Evolutionary conservation across 805 yeast species (phyloP).

Genomic region (Myxozyma udenii): DNA sequence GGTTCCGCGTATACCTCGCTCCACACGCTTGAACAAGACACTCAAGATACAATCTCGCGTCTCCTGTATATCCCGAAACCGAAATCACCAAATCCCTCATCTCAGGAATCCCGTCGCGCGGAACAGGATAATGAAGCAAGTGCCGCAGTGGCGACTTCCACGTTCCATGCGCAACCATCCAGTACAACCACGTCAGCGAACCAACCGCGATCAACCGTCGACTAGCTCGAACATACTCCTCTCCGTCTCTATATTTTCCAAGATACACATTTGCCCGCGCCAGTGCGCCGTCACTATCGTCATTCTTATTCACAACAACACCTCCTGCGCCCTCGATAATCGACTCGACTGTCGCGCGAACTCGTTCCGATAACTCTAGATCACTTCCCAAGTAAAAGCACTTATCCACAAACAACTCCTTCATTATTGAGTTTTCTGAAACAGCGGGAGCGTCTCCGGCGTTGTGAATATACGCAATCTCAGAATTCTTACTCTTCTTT

Average conservation of each 20-base stretch:
- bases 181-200: slow-evolving; percentile 71
- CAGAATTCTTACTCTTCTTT: neutral
- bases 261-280: slow-evolving; percentile 49
- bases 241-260: slow-evolving; percentile 62
- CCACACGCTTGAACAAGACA: slow-evolving; percentile 65
- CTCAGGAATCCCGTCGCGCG: slow-evolving; percentile 48
- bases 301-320: slow-evolving; percentile 48
- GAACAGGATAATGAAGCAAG: slow-evolving; percentile 68
- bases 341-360: slow-evolving; percentile 56
- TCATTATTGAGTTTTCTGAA: neutral
- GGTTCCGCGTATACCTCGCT: slow-evolving; percentile 66
- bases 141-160: slow-evolving; percentile 56
- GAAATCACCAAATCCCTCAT: slow-evolving; percentile 58
- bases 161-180: slow-evolving; percentile 53
- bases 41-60: slow-evolving; percentile 70
- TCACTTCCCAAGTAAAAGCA: slow-evolving; percentile 4
- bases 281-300: slow-evolving; percentile 53
- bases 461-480: slow-evolving; percentile 10
- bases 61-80: slow-evolving; percentile 81
- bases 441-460: neutral
- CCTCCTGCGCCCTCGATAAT: slow-evolving; percentile 43
- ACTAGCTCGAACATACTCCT: slow-evolving; percentile 50
- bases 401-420: slow-evolving; percentile 1
- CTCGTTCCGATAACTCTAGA: slow-evolving; percentile 49
- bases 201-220: slow-evolving; percentile 50